Base-by-base conservation (phyloP, 768 basidiomycete genomes). In the Suillus occidentalis region DNA sequence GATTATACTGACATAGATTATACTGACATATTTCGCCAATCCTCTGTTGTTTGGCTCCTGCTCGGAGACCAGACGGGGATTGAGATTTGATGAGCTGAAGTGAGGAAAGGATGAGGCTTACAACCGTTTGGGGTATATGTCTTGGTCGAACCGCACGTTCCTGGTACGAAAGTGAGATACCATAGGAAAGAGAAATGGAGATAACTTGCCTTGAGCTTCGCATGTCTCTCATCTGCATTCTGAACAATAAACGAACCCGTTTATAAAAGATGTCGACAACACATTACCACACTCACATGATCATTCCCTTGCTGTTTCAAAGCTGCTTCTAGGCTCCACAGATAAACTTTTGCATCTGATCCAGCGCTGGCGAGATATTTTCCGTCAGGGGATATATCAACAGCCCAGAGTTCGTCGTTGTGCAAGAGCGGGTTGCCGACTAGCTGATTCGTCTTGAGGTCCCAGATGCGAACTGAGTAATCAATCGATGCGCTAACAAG, bases 341-440 rank as follows among this genome's bases (percentile, higher is more conserved):
- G 83, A 4, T 90, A 87, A 1, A 97, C 76, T 42, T 83, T 80
- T 65, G 86, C 82, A 73, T 97, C 95, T 70, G 84, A 84, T 0
- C 95, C 94, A 14, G 87, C 94, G 69, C 90, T 94, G 3, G 88
- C 91, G 6, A 97, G 81, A 62, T 87, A 86, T 70, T 83, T 88
- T 13, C 90, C 94, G 77, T 97, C 94, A 3, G 83, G 81, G 69
- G 91, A 94, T 45, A 95, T 71, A 3, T 94, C 91, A 3, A 97
- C 81, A 7, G 85, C 82, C 39, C 90, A 81, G 0, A 97, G 84
- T 75, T 93, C 90, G 69, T 92, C 92, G 9, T 84, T 87, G 73
- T 97, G 95, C 0, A 94, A 93, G 64, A 83, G 75, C 2, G 84
- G 72, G 2, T 82, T 81, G 8, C 59, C 40, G 13, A 60, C 45